phyloP scores from a whole-genome alignment of 805 yeast genomes.

The Yamadazyma akitaensis region DNA sequence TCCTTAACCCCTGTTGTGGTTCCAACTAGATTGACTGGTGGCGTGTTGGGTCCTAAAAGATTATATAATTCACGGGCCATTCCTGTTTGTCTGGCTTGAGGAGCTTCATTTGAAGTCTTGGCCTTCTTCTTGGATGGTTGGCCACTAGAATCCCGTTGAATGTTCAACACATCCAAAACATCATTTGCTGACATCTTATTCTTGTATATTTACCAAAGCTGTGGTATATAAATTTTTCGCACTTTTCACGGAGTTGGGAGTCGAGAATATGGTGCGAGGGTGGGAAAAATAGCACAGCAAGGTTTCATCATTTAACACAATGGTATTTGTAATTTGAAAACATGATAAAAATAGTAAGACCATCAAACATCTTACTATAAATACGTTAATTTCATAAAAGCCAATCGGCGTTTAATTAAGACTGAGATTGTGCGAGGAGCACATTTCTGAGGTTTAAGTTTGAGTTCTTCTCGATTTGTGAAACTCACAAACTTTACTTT shows the following conservation, averaged over 20 bases:
- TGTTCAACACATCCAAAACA: conserved; percentile 73
- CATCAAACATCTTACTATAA: no score
- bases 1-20: conserved; percentile 58
- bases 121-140: conserved; percentile 44
- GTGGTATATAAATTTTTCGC: not conserved
- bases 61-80: conserved; percentile 88
- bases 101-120: conserved; percentile 20
- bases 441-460: no score
- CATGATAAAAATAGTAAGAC: no score
- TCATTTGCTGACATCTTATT: conserved; percentile 43
- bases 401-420: not conserved
- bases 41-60: conserved; percentile 86
- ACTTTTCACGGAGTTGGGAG: not conserved
- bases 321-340: no score
- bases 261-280: not conserved
- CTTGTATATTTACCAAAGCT: not conserved
- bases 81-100: conserved; percentile 47
- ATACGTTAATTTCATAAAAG: no score
- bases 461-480: no score
- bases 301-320: no score
- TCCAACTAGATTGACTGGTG: conserved; percentile 54
- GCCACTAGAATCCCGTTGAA: conserved; percentile 45
- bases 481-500: no score
- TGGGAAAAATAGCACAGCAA: no score
- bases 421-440: no score